Evolutionary conservation across 2,329 filamentous ascomycete genomes (phyloP).

Genomic region (Epichloe bromicola): DNA sequence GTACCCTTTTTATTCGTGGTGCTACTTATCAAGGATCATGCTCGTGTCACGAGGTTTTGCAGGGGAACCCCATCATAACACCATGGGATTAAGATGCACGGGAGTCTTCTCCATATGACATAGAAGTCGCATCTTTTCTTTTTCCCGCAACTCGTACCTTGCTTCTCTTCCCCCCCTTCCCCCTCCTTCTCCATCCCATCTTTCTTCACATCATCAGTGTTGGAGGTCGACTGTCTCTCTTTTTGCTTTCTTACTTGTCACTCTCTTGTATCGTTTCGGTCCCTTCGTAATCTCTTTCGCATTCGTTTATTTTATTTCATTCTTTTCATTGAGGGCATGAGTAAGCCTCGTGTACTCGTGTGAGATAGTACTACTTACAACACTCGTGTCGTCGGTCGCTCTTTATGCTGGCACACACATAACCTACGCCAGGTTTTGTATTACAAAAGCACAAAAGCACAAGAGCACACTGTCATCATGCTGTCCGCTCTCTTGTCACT

Average conservation of each 20-base stretch:
- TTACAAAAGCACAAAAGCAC: neutral
- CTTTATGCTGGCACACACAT: slow-evolving; percentile 12
- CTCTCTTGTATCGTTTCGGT: neutral
- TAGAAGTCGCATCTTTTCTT: neutral
- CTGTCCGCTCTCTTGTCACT: slow-evolving; percentile 18
- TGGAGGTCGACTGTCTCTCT: neutral
- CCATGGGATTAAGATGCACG: too few relatives aligned
- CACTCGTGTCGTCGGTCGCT: slow-evolving; percentile 12
- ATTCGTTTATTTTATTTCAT: slow-evolving; percentile 1
- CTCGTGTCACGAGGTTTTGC: too few relatives aligned
- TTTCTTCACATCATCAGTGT: neutral
- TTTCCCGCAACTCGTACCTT: neutral
- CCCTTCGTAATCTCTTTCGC: neutral
- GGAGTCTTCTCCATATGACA: too few relatives aligned
- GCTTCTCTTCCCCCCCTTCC: neutral
- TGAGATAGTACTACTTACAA: neutral
- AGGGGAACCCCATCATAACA: too few relatives aligned
- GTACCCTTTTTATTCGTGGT: too few relatives aligned
- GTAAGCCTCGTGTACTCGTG: neutral
- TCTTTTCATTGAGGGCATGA: slow-evolving; percentile 1
- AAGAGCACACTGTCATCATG: slow-evolving; percentile 11
- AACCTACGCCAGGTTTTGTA: neutral
- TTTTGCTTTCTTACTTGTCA: neutral
- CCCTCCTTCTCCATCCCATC: neutral
- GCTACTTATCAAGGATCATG: too few relatives aligned